A percentile compares a stretch with the other conserved stretches of the same genome.
Conservation (phyloP, 768 basidiomycete species). For the Tylopilus sp. region DNA sequence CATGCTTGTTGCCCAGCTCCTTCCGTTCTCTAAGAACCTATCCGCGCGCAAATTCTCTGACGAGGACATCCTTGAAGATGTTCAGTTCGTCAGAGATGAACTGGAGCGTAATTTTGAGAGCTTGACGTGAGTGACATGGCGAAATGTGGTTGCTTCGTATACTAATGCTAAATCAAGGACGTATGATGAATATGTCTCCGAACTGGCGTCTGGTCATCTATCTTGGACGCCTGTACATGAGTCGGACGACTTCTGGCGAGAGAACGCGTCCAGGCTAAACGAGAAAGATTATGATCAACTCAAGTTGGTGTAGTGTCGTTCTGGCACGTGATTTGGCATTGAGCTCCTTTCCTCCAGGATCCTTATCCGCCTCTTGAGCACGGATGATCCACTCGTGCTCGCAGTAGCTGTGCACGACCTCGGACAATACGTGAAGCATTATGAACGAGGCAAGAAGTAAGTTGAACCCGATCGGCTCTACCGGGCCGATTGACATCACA, state of each 20-base stretch:
- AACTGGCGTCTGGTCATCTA: conserved; percentile 83
- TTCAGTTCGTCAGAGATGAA: conserved; percentile 83
- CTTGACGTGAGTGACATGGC: conserved; percentile 62
- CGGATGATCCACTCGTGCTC: conserved; percentile 70
- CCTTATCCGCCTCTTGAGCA: conserved; percentile 67
- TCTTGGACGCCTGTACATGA: conserved; percentile 97
- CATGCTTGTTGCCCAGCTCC: conserved; percentile 84
- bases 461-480: conserved; percentile 21
- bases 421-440: conserved; percentile 91
- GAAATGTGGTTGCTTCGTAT: neutral
- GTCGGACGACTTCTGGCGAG: conserved; percentile 97
- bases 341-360: conserved; percentile 48
- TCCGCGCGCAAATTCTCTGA: conserved; percentile 87
- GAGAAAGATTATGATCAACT: conserved; percentile 82
- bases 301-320: conserved; percentile 48
- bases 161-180: conserved; percentile 50
- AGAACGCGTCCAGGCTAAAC: conserved; percentile 84
- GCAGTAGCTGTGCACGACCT: conserved; percentile 93
- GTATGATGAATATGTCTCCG: conserved; percentile 93
- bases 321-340: neutral
- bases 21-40: conserved; percentile 85
- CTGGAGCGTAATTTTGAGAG: conserved; percentile 83
- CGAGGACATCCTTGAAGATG: conserved; percentile 91
- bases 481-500: neutral
- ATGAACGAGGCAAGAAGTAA: conserved; percentile 89